Conservation (phyloP, 352 stramenopile species). For the Pythium aristosporum region DNA sequence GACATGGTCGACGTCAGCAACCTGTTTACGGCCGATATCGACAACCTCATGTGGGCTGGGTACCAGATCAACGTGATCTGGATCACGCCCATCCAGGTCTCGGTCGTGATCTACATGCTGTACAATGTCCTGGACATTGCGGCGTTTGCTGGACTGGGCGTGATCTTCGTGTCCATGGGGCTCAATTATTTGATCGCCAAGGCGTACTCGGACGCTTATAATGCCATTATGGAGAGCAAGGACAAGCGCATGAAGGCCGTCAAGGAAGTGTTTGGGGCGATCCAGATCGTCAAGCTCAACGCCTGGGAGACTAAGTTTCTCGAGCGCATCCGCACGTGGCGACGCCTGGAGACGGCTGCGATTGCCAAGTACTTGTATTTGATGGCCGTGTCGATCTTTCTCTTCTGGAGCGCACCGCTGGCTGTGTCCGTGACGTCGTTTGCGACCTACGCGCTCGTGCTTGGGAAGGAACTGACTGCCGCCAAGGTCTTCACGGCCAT, state of each 20-base stretch:
- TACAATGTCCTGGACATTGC: constrained; percentile 31
- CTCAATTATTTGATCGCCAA: constrained; percentile 31
- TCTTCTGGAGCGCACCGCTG: constrained; percentile 32
- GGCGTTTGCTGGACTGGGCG: constrained; percentile 33
- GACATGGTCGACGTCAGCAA: constrained; percentile 78
- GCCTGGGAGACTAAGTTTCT: constrained; percentile 82
- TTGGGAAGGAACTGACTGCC: constrained; percentile 30
- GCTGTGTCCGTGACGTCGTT: constrained; percentile 36
- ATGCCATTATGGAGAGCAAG: constrained; percentile 33
- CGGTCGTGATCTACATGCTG: constrained; percentile 34
- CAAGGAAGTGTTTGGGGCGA: constrained; percentile 46
- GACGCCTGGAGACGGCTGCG: constrained; percentile 64
- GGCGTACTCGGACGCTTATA: constrained; percentile 16
- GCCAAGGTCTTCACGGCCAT: constrained; percentile 39
- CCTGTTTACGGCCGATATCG: constrained; percentile 88
- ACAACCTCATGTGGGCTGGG: constrained; percentile 38
- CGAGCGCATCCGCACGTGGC: constrained; percentile 54
- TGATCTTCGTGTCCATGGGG: constrained; percentile 31
- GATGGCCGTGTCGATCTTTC: constrained; percentile 57
- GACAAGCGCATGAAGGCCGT: constrained; percentile 44
- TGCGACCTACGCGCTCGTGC: constrained; percentile 31
- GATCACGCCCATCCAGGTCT: constrained; percentile 35
- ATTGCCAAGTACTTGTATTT: constrained; percentile 68
- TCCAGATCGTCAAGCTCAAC: constrained; percentile 92
- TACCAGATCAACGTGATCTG: constrained; percentile 36